Percentiles rank a stretch among this genome's conserved stretches.
Evolutionary conservation across 2,329 filamentous ascomycete species (phyloP).

Genomic region (Fusarium nygamai): DNA sequence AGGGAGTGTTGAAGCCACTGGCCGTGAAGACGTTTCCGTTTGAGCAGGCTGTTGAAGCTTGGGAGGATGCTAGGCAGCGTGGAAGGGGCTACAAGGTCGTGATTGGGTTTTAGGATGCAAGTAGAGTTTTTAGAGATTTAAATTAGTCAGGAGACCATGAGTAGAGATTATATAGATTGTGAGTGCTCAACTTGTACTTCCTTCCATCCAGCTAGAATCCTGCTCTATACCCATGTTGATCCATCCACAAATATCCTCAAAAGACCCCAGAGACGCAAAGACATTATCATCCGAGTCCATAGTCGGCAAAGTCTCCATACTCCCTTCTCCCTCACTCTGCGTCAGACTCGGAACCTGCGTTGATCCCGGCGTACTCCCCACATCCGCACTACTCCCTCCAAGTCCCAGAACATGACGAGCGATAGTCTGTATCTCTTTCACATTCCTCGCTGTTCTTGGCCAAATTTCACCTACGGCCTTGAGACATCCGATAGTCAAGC

Average conservation of each 20-base stretch:
- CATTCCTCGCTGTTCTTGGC: conserved; percentile 26
- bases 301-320: background rate
- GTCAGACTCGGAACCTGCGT: conserved; percentile 1
- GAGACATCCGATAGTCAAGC: conserved; percentile 28
- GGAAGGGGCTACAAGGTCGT: conserved; percentile 4
- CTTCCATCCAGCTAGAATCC: background rate
- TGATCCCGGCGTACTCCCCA: background rate
- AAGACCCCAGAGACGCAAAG: background rate
- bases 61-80: conserved; percentile 3
- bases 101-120: background rate
- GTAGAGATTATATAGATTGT: too few species aligned
- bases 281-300: background rate
- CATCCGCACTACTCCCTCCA: background rate
- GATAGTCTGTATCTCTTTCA: conserved; percentile 32
- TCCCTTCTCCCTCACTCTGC: background rate
- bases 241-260: conserved; percentile 23
- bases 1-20: background rate
- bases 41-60: background rate
- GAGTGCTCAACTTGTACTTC: background rate
- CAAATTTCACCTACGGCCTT: conserved; percentile 17
- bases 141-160: background rate
- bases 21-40: background rate
- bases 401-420: conserved; percentile 28
- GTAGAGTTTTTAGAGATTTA: rapidly evolving
- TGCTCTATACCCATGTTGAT: background rate